phyloP scores from a whole-genome alignment of 2,329 filamentous ascomycete species.

The Albophoma yamanashiensis region DNA sequence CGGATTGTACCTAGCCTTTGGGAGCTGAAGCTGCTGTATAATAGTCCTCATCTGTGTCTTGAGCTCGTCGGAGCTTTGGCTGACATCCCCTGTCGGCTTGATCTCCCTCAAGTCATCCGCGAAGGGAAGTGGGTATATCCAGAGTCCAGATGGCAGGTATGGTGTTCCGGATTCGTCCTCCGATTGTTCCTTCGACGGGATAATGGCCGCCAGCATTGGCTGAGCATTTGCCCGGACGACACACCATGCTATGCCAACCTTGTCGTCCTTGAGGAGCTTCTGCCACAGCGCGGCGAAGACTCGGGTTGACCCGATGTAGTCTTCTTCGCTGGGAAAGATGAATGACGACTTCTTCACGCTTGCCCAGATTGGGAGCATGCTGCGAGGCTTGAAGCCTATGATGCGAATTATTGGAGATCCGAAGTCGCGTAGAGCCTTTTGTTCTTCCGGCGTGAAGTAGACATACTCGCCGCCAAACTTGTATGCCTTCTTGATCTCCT shows the following conservation, averaged over 20 bases:
- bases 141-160: constrained; percentile 71
- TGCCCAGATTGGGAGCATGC: constrained; percentile 69
- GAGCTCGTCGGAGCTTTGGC: constrained; percentile 55
- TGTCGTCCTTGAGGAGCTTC: constrained; percentile 69
- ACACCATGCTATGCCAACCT: constrained; percentile 83
- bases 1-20: constrained; percentile 76
- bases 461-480: constrained; percentile 91
- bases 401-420: constrained; percentile 76
- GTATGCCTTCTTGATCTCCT: constrained; percentile 82
- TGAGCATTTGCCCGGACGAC: constrained; percentile 71
- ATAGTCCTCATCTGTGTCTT: constrained; percentile 75
- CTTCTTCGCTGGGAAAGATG: constrained; percentile 87
- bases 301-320: constrained; percentile 80
- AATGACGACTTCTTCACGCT: constrained; percentile 80
- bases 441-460: constrained; percentile 75
- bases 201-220: constrained; percentile 69
- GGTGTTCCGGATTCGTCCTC: constrained; percentile 57
- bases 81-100: constrained; percentile 46
- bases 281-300: constrained; percentile 88
- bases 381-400: constrained; percentile 83
- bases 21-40: constrained; percentile 78
- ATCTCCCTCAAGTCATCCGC: constrained; percentile 76
- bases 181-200: constrained; percentile 59
- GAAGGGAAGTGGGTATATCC: constrained; percentile 80
- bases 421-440: constrained; percentile 66